A percentile compares a stretch with the other conserved stretches of the same genome.
Conservation (phyloP, 306 rosid species). For the Trichosanthes cucumerina region DNA sequence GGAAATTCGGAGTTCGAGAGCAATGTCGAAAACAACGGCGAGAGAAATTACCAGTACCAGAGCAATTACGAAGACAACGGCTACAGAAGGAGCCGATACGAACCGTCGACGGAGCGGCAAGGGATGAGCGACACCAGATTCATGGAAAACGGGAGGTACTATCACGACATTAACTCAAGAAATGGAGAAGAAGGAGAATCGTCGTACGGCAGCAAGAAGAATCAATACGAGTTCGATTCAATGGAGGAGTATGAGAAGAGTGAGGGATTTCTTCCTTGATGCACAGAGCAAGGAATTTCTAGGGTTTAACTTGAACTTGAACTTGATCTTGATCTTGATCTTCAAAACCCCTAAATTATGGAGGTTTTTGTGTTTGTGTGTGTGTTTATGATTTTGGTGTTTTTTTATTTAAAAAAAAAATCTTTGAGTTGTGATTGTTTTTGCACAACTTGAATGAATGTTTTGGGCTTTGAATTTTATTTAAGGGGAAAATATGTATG, state of each 20-base stretch:
- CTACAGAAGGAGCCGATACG: conserved; percentile 15
- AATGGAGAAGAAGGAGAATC: conserved; percentile 16
- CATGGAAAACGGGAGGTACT: conserved; percentile 47
- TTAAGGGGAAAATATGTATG: neutral
- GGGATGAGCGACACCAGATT: conserved; percentile 87
- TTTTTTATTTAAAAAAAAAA: too few species aligned
- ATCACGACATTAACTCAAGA: conserved; percentile 15
- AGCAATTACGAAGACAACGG: neutral
- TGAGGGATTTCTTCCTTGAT: conserved; percentile 38
- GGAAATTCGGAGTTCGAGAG: conserved; percentile 11
- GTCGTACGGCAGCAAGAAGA: conserved; percentile 18
- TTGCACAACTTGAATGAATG: conserved; percentile 2
- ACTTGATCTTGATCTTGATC: too few species aligned
- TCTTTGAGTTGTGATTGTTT: conserved; percentile 9
- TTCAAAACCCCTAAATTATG: neutral
- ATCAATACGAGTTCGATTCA: conserved; percentile 27
- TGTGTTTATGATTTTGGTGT: neutral
- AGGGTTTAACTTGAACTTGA: neutral
- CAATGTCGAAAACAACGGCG: conserved; percentile 15
- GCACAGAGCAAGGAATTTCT: neutral
- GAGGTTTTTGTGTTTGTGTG: neutral
- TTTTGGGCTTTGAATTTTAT: neutral
- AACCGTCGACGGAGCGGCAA: conserved; percentile 23
- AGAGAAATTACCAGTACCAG: conserved; percentile 15
- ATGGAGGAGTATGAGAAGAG: conserved; percentile 52